Evolutionary conservation across 441 rosid genomes (phyloP).

Genomic region (Syzygium malaccense): DNA sequence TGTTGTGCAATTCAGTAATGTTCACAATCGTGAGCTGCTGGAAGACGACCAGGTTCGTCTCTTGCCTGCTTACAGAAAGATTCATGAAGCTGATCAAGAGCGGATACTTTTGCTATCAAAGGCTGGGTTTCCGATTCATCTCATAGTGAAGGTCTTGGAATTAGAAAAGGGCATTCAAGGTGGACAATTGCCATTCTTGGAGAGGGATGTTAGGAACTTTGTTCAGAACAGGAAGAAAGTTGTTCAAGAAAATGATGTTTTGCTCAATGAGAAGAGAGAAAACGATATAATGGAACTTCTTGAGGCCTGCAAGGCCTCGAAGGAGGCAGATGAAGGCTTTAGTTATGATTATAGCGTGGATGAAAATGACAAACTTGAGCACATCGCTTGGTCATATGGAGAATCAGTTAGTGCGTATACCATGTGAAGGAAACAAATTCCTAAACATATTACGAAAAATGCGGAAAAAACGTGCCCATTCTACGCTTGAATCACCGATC

Average conservation of each 20-base stretch:
- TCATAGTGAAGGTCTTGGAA: slow-evolving; percentile 85
- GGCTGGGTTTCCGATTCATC: slow-evolving; percentile 86
- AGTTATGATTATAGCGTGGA: slow-evolving; percentile 55
- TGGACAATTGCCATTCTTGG: slow-evolving; percentile 83
- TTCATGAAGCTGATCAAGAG: slow-evolving; percentile 80
- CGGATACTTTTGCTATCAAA: slow-evolving; percentile 79
- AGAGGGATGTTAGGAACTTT: slow-evolving; percentile 91
- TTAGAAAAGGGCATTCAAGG: slow-evolving; percentile 77
- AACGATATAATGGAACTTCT: slow-evolving; percentile 62
- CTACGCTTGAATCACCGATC: no score
- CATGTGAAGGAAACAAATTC: no score
- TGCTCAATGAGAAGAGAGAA: slow-evolving; percentile 66
- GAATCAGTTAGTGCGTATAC: slow-evolving; percentile 50
- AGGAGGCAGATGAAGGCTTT: slow-evolving; percentile 59
- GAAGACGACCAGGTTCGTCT: slow-evolving; percentile 91
- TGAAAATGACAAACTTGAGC: slow-evolving; percentile 63
- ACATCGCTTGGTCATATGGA: slow-evolving; percentile 79
- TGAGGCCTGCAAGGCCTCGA: slow-evolving; percentile 61
- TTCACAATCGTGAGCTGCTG: slow-evolving; percentile 87
- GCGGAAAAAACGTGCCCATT: no score
- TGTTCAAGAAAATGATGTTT: slow-evolving; percentile 81
- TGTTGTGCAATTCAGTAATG: slow-evolving; percentile 88
- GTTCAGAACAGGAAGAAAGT: slow-evolving; percentile 73
- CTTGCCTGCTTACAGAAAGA: slow-evolving; percentile 91
- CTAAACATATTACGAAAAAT: no score